Evolutionary conservation across 2,329 filamentous ascomycete genomes (phyloP).

Genomic region (Botrytis squamosa): DNA sequence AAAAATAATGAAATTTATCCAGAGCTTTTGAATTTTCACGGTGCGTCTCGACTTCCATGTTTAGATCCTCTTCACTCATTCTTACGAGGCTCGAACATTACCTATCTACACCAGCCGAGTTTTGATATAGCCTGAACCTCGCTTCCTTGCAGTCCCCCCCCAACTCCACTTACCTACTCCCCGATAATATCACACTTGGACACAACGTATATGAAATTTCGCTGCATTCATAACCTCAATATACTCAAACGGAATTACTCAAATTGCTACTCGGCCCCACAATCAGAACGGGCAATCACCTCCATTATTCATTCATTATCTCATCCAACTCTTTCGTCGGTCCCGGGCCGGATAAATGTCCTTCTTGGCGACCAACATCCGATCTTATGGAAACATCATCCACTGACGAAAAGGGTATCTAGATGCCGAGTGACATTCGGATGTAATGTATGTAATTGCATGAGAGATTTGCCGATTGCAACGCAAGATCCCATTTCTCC

Average conservation of each 20-base stretch:
- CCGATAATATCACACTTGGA: not conserved
- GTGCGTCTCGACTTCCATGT: not conserved
- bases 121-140: conserved; percentile 12
- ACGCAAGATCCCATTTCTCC: conserved; percentile 6
- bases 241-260: not conserved
- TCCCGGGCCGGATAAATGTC: conserved; percentile 1
- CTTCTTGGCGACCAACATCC: conserved; percentile 6
- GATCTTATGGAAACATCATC: not conserved
- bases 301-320: conserved; percentile 3
- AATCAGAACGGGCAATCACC: not conserved
- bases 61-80: not conserved
- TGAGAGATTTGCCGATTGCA: conserved; percentile 11
- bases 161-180: conserved; percentile 8
- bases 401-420: conserved; percentile 2
- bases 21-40: not conserved
- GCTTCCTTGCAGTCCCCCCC: not conserved
- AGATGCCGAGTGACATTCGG: conserved; percentile 16
- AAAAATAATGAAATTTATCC: not conserved
- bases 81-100: conserved; percentile 1
- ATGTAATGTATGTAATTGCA: conserved; percentile 20
- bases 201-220: not conserved
- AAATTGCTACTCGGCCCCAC: not conserved
- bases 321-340: not conserved
- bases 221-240: not conserved
- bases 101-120: not conserved